Percentiles rank a stretch among this genome's conserved stretches.
phyloP scores from a whole-genome alignment of 805 yeast species.

The Schwanniomyces vanrijiae region DNA sequence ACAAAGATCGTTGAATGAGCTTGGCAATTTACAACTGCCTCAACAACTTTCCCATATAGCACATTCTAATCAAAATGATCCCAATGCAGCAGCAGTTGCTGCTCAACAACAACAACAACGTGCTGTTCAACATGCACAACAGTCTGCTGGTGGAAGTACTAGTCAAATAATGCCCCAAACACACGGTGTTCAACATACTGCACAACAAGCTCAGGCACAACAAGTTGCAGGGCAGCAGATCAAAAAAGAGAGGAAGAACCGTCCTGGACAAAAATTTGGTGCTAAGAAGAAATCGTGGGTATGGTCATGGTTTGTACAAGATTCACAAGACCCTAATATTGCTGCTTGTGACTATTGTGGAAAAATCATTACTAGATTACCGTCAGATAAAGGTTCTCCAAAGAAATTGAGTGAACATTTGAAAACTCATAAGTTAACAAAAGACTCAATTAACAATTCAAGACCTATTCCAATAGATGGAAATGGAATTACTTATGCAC shows the following conservation, averaged over 20 bases:
- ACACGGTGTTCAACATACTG: slow-evolving; percentile 4
- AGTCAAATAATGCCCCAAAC: neutral
- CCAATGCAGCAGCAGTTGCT: slow-evolving; percentile 11
- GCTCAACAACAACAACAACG: slow-evolving; percentile 9
- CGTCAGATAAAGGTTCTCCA: slow-evolving; percentile 58
- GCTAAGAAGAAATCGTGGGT: slow-evolving; percentile 65
- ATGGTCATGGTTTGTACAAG: slow-evolving; percentile 62
- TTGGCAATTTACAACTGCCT: slow-evolving; percentile 8
- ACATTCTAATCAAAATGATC: slow-evolving; percentile 7
- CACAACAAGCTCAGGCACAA: slow-evolving; percentile 5
- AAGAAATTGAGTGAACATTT: slow-evolving; percentile 59
- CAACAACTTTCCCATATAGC: slow-evolving; percentile 7
- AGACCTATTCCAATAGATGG: slow-evolving; percentile 41
- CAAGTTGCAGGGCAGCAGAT: slow-evolving; percentile 7
- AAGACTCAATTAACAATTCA: slow-evolving; percentile 39
- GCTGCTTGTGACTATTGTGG: slow-evolving; percentile 59
- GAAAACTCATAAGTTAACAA: slow-evolving; percentile 51
- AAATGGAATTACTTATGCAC: slow-evolving; percentile 33
- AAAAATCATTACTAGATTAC: slow-evolving; percentile 45
- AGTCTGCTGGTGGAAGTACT: neutral
- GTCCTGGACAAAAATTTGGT: slow-evolving; percentile 58
- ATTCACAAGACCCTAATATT: slow-evolving; percentile 43
- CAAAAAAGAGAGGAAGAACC: slow-evolving; percentile 37
- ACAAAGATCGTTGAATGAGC: slow-evolving; percentile 11
- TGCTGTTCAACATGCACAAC: slow-evolving; percentile 7